Evolutionary conservation across 2,329 filamentous ascomycete genomes (phyloP), one percentile per base, ranked within the genome.

Genomic region (Mycocentrospora acerina): DNA sequence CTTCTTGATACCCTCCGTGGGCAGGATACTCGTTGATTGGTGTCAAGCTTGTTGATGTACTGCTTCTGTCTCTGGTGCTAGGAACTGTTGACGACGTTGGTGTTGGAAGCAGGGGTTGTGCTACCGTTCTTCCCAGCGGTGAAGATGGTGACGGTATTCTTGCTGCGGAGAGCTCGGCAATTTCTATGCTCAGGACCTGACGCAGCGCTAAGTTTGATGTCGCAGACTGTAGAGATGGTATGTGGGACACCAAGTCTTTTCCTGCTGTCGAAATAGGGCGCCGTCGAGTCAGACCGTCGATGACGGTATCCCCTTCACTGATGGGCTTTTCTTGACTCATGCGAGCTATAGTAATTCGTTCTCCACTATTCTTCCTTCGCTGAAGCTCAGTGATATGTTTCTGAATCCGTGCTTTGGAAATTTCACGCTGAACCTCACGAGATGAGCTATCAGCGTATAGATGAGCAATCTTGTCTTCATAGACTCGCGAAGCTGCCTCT

Each of bases 401-500:
- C 14, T 71, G 67, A 10, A 71, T 68, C 8, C 71, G 66, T 32
- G 68, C 62, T 30, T 71, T 72, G 29, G 61, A 66, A n/a, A 68
- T 51, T 29, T 70, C 64, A 30, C 64, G 61, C 29, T 63, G 53
- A 7, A 68, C 57, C 27, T 69, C 63, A 32, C 67, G 64, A 13
- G 52, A 53, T 8, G 60, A 61, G 39, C 51, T 62, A 24, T 44
- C 55, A 11, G 63, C 58, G 34, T 67, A 68, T 18, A 53, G 51
- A 26, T 67, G 50, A 13, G 63, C 64, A 29, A 73, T 67, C 46
- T 69, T 71, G 44, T 77, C 74, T 55, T 81, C 77, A 59, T 83
- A 84, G 14, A 80, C 71, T 15, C 78, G 76, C 1, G 77, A 73
- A 22, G 82, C 72, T 1, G 80, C 79, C 55, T 82, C 78, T 41